Evolutionary conservation across 306 rosid species (phyloP).

Genomic region (Acmispon strigosus): DNA sequence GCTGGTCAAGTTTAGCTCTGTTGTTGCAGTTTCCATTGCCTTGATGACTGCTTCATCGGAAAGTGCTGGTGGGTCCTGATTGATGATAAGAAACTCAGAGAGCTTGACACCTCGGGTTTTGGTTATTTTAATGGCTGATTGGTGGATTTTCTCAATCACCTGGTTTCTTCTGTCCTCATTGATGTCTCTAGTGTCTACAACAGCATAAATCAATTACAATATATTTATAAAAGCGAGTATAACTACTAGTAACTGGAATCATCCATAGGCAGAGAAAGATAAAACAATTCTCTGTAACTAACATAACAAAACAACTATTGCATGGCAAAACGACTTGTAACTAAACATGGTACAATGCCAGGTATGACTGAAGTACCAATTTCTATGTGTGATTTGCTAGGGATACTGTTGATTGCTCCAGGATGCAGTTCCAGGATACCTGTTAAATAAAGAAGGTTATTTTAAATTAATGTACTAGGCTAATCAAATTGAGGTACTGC

Average conservation of each 20-base stretch:
- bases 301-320: not conserved
- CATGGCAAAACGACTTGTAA: slow-evolving; percentile 6
- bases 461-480: not conserved
- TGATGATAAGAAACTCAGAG: slow-evolving; percentile 63
- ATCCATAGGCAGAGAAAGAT: not conserved
- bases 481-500: not conserved
- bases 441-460: slow-evolving; percentile 10
- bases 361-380: slow-evolving; percentile 47
- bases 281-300: not conserved
- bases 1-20: slow-evolving; percentile 69
- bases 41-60: slow-evolving; percentile 55
- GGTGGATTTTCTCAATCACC: slow-evolving; percentile 67
- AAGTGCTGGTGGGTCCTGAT: slow-evolving; percentile 93
- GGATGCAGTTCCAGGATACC: slow-evolving; percentile 89
- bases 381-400: slow-evolving; percentile 83
- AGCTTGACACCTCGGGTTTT: slow-evolving; percentile 61
- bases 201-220: slow-evolving; percentile 8
- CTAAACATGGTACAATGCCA: not conserved
- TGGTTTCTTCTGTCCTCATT: slow-evolving; percentile 75
- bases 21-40: slow-evolving; percentile 73
- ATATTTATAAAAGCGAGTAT: too few relatives aligned
- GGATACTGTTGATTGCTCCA: slow-evolving; percentile 96
- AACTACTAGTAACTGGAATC: not conserved
- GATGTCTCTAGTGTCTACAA: slow-evolving; percentile 82
- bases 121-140: slow-evolving; percentile 62